These are phyloP conservation scores for Penicillium griseofulvum DNA, from an alignment of 2,329 filamentous ascomycete genomes.

Conservation along the genomic window DNA sequence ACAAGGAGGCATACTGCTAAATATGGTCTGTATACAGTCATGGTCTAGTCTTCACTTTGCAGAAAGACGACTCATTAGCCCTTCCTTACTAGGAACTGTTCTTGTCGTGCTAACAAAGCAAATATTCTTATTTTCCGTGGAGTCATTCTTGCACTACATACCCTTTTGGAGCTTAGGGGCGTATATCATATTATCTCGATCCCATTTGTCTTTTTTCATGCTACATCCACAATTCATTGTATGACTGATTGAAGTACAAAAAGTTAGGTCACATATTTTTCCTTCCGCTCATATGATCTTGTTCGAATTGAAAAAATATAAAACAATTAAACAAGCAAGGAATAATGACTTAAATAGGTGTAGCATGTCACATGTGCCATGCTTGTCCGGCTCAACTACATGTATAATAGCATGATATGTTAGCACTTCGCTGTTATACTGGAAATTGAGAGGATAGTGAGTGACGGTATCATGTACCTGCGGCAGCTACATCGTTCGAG, in stretches of 20 bases:
- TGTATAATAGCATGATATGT: not conserved
- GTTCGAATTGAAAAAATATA: not conserved
- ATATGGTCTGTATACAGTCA: not conserved
- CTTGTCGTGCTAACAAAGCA: not conserved
- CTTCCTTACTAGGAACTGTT: not conserved
- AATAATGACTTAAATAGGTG: not conserved
- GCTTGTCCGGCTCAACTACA: not conserved
- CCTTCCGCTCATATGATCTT: slow-evolving; percentile 9
- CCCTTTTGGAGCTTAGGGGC: slow-evolving; percentile 21
- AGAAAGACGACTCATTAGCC: not conserved
- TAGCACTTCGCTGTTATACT: no score
- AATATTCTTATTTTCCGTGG: not conserved
- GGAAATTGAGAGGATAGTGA: no score
- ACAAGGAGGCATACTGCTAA: not conserved
- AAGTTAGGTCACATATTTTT: slow-evolving; percentile 15
- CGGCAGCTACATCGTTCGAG: no score
- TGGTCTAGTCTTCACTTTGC: not conserved
- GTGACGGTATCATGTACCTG: no score
- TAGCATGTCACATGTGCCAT: not conserved
- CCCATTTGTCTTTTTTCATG: slow-evolving; percentile 8
- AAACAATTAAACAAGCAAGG: not conserved
- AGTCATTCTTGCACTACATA: slow-evolving; percentile 18
- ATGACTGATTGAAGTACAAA: slow-evolving; percentile 19
- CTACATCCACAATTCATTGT: slow-evolving; percentile 9
- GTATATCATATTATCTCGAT: slow-evolving; percentile 8